Conservation (phyloP, 345 rosid genomes). For the Rhodamnia argentea region DNA sequence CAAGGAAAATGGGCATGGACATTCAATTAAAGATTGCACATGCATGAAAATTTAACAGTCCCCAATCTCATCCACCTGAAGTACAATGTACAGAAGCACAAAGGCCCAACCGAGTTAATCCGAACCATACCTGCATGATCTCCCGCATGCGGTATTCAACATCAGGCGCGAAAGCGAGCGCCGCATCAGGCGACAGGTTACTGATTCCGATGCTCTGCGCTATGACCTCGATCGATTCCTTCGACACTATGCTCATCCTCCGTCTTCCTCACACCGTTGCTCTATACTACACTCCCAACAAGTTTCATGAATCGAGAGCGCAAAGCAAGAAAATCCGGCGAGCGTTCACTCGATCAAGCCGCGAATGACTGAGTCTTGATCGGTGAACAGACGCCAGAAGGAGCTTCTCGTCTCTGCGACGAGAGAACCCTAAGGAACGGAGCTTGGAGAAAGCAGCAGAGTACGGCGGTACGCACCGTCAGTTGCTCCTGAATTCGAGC, state of each 20-base stretch:
- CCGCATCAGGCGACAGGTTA: conserved; percentile 41
- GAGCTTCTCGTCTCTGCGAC: neutral
- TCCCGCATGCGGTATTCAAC: conserved; percentile 92
- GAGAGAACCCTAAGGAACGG: neutral
- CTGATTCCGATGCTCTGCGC: conserved; percentile 80
- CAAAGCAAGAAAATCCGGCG: neutral
- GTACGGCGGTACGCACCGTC: too few species aligned
- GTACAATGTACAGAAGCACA: neutral
- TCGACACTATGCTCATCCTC: conserved; percentile 76
- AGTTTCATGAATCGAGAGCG: neutral
- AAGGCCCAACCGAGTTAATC: neutral
- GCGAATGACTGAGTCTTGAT: neutral
- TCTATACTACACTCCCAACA: neutral
- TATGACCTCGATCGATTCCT: conserved; percentile 82
- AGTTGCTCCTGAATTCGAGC: too few species aligned
- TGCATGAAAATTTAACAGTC: neutral
- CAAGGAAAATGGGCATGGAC: neutral
- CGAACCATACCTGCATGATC: conserved; percentile 62
- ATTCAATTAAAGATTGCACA: neutral
- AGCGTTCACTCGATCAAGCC: neutral
- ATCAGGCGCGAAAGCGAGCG: conserved; percentile 84
- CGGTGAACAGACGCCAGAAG: neutral
- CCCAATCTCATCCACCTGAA: neutral
- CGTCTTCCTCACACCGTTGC: neutral
- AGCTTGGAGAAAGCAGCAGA: neutral